Evolutionary conservation across 2,329 filamentous ascomycete genomes (phyloP), one percentile per base, ranked within the genome.

Genomic region (Fonsecaea erecta): DNA sequence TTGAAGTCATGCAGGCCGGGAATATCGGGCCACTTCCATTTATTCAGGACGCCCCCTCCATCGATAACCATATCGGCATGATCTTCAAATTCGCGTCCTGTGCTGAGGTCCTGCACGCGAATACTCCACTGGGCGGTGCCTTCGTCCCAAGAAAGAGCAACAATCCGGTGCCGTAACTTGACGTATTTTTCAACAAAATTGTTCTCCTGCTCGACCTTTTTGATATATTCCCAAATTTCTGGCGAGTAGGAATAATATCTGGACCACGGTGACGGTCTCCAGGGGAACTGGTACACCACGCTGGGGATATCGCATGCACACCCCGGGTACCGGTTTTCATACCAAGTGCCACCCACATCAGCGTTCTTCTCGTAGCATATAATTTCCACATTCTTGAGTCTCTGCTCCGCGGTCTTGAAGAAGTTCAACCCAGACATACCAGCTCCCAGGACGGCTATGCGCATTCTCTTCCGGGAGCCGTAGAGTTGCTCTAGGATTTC

Each of bases 301-400:
- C 26, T 26, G 5, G 53, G 53, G 21, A 56, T 56, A 16, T 56
- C 53, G 21, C 30, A 34, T 1, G 30, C 35, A 34, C 53, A 40
- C 32, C 79, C 79, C 0, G 78, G 79, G 62, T 79, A 80, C 1
- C 72, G 69, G 58, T 81, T 81, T 55, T 79, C 79, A 3, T 79
- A 71, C 75, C 75, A 77, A 53, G 76, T 74, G 14, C 75, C 76
- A 6, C 75, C 76, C 57, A 77, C 69, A 34, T 75, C 73, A 14
- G 73, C 67, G 51, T 77, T 77, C 70, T 74, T 74, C 24, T 75
- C 74, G 46, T 75, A 76, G 28, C 70, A 63, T 18, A 68, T 69
- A 51, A 74, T 67, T 24, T 71, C 71, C 7, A 66, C 68, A 54
- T 69, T 68, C 60, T 63, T 62, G 52, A 64, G 64, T 8, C 61